These are phyloP conservation scores for Boletellus dicymbophilus DNA, from an alignment of 1,284 basidiomycete genomes.

Conservation along the genomic window DNA sequence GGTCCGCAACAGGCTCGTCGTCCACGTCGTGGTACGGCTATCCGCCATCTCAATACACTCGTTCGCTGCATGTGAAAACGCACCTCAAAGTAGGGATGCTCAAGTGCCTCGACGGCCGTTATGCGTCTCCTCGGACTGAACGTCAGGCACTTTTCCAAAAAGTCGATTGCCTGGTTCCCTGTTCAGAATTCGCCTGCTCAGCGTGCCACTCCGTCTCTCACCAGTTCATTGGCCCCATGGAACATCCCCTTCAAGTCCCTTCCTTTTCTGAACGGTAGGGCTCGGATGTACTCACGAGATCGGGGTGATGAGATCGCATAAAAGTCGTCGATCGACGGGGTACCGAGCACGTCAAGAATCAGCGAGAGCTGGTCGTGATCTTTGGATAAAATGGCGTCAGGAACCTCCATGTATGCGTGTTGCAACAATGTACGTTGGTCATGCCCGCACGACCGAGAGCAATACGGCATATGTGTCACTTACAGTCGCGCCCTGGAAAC, in stretches of 20 bases:
- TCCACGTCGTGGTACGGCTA: constrained; percentile 88
- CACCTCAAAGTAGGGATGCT: constrained; percentile 90
- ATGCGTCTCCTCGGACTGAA: constrained; percentile 93
- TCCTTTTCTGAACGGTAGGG: constrained; percentile 89
- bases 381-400: not conserved
- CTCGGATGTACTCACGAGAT: constrained; percentile 91
- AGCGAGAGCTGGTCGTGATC: constrained; percentile 91
- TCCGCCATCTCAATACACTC: not conserved
- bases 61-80: constrained; percentile 12
- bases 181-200: too few relatives aligned
- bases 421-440: not conserved
- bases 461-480: constrained; percentile 13
- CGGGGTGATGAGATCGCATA: constrained; percentile 87
- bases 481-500: constrained; percentile 87
- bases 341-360: constrained; percentile 86
- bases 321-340: constrained; percentile 91
- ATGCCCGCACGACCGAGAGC: not conserved
- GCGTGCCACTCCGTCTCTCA: too few relatives aligned
- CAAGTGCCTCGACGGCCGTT: constrained; percentile 86
- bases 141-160: constrained; percentile 88
- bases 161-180: constrained; percentile 84
- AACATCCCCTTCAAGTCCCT: constrained; percentile 77
- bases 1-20: constrained; percentile 83
- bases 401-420: constrained; percentile 1
- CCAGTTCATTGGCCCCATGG: constrained; percentile 80